phyloP scores from a whole-genome alignment of 768 basidiomycete species.

The Auriscalpium orientale region DNA sequence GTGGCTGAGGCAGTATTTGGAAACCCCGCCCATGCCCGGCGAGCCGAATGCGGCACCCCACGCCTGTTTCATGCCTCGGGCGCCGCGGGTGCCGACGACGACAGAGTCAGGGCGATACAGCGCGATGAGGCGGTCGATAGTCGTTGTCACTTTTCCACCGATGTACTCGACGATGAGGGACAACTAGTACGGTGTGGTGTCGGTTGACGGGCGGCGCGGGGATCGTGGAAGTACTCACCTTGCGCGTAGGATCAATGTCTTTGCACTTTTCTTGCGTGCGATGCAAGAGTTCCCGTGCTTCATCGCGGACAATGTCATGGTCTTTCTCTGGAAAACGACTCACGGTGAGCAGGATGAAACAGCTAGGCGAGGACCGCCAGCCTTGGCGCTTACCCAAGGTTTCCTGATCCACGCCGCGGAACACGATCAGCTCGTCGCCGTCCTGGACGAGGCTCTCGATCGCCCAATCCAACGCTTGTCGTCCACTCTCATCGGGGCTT shows the following conservation, averaged over 20 bases:
- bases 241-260: constrained; percentile 70
- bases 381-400: constrained; percentile 51
- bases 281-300: constrained; percentile 77
- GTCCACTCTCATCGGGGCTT: constrained; percentile 81
- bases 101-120: constrained; percentile 88
- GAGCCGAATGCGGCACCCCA: constrained; percentile 44
- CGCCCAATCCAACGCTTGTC: constrained; percentile 89
- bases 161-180: constrained; percentile 92
- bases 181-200: constrained; percentile 35
- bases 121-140: constrained; percentile 87
- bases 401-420: constrained; percentile 84
- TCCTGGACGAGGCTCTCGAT: constrained; percentile 78
- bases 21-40: constrained; percentile 56
- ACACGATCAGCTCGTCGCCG: constrained; percentile 89
- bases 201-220: neutral
- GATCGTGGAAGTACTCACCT: constrained; percentile 31
- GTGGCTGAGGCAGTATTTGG: constrained; percentile 74
- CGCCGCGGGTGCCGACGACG: constrained; percentile 86
- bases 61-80: constrained; percentile 44
- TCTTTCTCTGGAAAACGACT: constrained; percentile 49
- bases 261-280: constrained; percentile 74
- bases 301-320: constrained; percentile 70
- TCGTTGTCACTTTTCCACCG: constrained; percentile 82
- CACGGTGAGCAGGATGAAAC: neutral
- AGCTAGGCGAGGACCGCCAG: neutral